Conservation (phyloP, 768 basidiomycete species). For the Lentinula sp. region DNA sequence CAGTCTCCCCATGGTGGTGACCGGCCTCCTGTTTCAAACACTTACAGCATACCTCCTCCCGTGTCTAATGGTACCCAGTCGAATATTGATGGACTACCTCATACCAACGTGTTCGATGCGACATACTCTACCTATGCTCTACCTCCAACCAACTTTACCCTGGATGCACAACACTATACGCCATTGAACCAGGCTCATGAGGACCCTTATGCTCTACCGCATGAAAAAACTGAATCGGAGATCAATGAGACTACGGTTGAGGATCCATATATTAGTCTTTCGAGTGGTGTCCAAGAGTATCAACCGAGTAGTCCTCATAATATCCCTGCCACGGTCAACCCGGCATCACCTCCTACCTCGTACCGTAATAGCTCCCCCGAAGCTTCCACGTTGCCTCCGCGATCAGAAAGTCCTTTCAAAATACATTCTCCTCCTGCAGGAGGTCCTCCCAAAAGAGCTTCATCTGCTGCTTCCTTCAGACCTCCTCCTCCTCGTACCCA, state of each 20-base stretch:
- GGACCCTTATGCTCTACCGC: neutral
- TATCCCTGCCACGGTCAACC: neutral
- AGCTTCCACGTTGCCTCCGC: neutral
- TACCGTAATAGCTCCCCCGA: neutral
- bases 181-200: neutral
- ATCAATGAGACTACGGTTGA: neutral
- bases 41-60: neutral
- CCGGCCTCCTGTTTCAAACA: neutral
- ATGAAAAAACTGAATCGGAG: neutral
- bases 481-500: neutral
- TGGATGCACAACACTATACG: neutral
- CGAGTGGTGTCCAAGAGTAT: neutral
- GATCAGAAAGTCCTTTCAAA: neutral
- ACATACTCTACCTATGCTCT: neutral
- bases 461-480: constrained; percentile 2
- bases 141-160: neutral
- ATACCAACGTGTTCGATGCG: neutral
- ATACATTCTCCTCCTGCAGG: neutral
- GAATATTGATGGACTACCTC: neutral
- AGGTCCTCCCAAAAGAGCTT: constrained; percentile 4
- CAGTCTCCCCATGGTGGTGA: constrained; percentile 8
- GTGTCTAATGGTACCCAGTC: neutral
- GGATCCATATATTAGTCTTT: neutral
- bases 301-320: neutral
- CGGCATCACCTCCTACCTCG: neutral